These are phyloP conservation scores for Nigrospora oryzae DNA, from an alignment of 2,329 filamentous ascomycete species.

Conservation along the genomic window DNA sequence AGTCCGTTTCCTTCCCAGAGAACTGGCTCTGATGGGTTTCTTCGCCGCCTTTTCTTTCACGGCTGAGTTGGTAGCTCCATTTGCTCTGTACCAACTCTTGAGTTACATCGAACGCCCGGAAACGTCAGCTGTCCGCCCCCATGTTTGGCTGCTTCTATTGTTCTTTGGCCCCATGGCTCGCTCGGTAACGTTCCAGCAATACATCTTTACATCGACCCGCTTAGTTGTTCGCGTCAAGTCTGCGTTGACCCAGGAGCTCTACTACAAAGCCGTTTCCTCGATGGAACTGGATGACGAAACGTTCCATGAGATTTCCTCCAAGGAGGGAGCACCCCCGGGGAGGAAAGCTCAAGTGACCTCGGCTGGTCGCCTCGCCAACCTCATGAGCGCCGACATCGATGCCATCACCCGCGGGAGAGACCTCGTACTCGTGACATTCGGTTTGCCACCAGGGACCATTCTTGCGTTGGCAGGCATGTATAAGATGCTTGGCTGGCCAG, in stretches of 20 bases:
- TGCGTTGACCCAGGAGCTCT: conserved; percentile 49
- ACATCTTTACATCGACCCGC: conserved; percentile 49
- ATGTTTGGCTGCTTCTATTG: conserved; percentile 44
- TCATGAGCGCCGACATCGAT: conserved; percentile 52
- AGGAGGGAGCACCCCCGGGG: conserved; percentile 14
- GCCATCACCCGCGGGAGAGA: conserved; percentile 44
- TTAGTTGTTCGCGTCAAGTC: conserved; percentile 47
- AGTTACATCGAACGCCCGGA: conserved; percentile 38
- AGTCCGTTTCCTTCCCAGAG: conserved; percentile 30
- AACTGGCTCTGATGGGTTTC: conserved; percentile 36
- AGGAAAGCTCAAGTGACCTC: conserved; percentile 29
- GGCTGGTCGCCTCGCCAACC: conserved; percentile 42
- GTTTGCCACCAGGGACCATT: conserved; percentile 36
- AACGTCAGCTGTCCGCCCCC: conserved; percentile 35
- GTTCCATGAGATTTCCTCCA: conserved; percentile 24
- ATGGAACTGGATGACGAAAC: conserved; percentile 50
- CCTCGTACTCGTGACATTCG: conserved; percentile 34
- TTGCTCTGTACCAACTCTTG: conserved; percentile 44
- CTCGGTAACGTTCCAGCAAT: conserved; percentile 45
- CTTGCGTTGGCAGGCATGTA: conserved; percentile 44
- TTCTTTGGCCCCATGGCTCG: conserved; percentile 40
- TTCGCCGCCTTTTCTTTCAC: conserved; percentile 28
- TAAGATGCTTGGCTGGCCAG: conserved; percentile 45
- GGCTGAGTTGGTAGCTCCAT: conserved; percentile 42
- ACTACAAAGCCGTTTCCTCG: conserved; percentile 44